phyloP scores from a whole-genome alignment of 352 stramenopile genomes.

The Blastocystis sp. region DNA sequence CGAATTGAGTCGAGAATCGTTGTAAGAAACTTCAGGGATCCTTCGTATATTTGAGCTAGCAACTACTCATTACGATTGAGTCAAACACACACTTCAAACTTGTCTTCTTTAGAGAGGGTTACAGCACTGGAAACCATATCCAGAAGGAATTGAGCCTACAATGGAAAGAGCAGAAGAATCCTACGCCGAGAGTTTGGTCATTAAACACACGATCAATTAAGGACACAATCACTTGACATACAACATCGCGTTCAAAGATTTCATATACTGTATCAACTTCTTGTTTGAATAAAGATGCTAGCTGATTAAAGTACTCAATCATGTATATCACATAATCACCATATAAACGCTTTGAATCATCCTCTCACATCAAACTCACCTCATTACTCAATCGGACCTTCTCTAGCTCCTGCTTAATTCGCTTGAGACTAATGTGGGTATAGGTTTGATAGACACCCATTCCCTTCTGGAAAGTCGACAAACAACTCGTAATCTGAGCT shows the following conservation, averaged over 20 bases:
- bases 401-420: constrained; percentile 39
- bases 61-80: not conserved
- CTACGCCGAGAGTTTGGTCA: constrained; percentile 52
- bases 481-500: constrained; percentile 28
- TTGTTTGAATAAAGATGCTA: constrained; percentile 8
- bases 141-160: constrained; percentile 36
- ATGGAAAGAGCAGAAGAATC: not conserved
- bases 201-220: constrained; percentile 46
- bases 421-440: constrained; percentile 18
- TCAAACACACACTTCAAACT: not conserved
- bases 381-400: not conserved
- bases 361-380: not conserved
- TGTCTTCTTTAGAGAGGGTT: constrained; percentile 31
- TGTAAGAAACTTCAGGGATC: not conserved
- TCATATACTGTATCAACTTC: constrained; percentile 56
- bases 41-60: constrained; percentile 16
- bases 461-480: constrained; percentile 62
- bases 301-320: not conserved
- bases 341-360: constrained; percentile 23
- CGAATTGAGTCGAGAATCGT: not conserved
- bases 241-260: constrained; percentile 51
- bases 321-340: constrained; percentile 43
- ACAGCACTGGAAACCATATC: not conserved
- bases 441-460: constrained; percentile 65
- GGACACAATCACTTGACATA: constrained; percentile 55